phyloP scores from a whole-genome alignment of 2,329 filamentous ascomycete genomes.

The Nemania sp. region DNA sequence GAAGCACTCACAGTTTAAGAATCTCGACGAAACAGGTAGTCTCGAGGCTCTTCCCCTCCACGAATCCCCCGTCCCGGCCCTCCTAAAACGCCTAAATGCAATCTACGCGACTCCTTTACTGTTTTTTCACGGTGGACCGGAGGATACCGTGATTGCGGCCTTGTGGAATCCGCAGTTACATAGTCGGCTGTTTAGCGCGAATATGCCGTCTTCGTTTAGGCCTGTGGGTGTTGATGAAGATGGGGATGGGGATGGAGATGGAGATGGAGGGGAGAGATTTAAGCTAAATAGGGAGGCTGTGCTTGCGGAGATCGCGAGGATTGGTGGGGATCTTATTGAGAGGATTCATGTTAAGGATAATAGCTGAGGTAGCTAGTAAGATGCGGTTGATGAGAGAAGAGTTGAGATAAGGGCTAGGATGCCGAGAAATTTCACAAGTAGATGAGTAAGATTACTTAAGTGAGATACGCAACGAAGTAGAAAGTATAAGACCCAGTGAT shows the following conservation, averaged over 20 bases:
- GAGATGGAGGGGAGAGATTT: too few relatives aligned
- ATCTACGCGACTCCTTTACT: conserved; percentile 71
- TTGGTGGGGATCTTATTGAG: conserved; percentile 69
- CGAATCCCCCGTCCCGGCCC: conserved; percentile 62
- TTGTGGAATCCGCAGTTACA: conserved; percentile 62
- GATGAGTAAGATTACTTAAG: too few relatives aligned
- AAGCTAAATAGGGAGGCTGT: conserved; percentile 70
- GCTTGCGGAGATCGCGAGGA: conserved; percentile 71
- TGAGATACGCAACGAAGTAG: too few relatives aligned
- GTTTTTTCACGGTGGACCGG: conserved; percentile 73
- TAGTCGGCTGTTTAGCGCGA: conserved; percentile 68
- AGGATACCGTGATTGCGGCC: conserved; percentile 59
- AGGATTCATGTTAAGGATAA: conserved; percentile 59
- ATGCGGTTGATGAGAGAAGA: not conserved
- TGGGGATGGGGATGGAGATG: too few relatives aligned
- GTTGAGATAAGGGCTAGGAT: not conserved
- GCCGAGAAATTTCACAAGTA: too few relatives aligned
- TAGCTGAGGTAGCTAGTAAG: not conserved
- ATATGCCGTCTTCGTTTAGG: conserved; percentile 68
- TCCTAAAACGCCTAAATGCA: conserved; percentile 68
- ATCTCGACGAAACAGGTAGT: conserved; percentile 64
- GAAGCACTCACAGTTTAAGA: conserved; percentile 70
- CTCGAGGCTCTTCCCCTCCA: conserved; percentile 50
- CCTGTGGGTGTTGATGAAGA: conserved; percentile 51
- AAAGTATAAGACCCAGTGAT: too few relatives aligned